Base-by-base conservation (phyloP, 768 basidiomycete species). In the Trametes sanguinea region DNA sequence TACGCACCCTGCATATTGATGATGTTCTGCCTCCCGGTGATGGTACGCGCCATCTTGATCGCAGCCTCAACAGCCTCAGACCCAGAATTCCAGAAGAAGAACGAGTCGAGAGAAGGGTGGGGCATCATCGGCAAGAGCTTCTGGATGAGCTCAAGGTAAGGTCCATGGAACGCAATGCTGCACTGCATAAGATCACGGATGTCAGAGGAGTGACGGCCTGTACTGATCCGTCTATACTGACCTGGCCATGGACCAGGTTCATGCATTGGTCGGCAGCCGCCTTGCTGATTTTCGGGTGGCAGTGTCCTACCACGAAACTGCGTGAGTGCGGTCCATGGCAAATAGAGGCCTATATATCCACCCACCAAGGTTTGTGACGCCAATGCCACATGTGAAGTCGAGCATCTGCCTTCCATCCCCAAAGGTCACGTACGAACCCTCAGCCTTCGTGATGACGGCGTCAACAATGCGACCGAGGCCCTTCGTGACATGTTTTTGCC, bases 21-120 rank as follows among this genome's bases (percentile, higher is more conserved):
- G 62, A 98, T 83, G 72, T 96, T 94, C 72, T 94, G 93, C 65
- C 84, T 81, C 33, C 88, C 86, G 1, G 95, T 98, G 37, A 87
- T 77, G 29, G 74, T 71, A 37, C 95, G 84, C 3, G 92, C 90
- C 78, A 98, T 86, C 77, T 97, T 98, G 65, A 98, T 75, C 2
- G 94, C 82, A 0, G 87, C 92, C 75, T 97, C 95, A 46, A 94
- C 83, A 1, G 95, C 96, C 74, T 98, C 96, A 0, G 93, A 88
- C 2, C 96, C 96, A 2, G 94, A 95, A 78, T 93, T 98, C 90
- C 91, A 93, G 76, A 97, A 93, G 83, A 95, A 97, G 82, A 98
- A 98, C 29, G 92, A 92, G 73, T 96, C 90, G 35, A 98, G 81
- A 1, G 94, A 95, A 0, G 87, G 82, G 75, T 95, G 78, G 2